Base-by-base conservation (phyloP, 1,139 yeast genomes). In the Pichia sp. region DNA sequence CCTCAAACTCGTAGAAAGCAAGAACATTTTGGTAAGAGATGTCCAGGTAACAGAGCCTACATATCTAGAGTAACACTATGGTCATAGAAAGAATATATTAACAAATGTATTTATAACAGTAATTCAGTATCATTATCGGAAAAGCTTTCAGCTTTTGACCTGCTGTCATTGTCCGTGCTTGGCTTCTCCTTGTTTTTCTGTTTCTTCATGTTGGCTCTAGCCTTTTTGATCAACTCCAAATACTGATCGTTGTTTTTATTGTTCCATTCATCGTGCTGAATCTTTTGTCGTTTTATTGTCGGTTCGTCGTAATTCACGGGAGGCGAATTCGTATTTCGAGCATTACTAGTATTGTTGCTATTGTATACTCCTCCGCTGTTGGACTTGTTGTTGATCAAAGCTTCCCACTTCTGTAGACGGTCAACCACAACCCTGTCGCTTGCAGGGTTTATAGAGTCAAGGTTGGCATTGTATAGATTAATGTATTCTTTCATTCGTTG, bases 381-480 rank as follows among this genome's bases (percentile, higher is more conserved):
- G 14, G 44, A 8, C 27, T 46, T 40, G 3, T 45, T 47, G 27
- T 57, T 59, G 29, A 60, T 58, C 30, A 74, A 61, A 12, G 73
- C 66, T 63, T 92, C 97, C 96, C 97, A 88, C 61, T 81, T 81
- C 33, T 72, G 70, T 50, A 92, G 72, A 57, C 78, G 79, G 55
- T 77, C 80, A 51, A 80, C 72, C 48, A 92, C 67, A 5, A 80
- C 78, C 48, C 73, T 70, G 33, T 81, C 83, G 24, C 81, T 70
- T 5, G 79, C 80, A 0, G 97, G 97, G 33, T 75, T 75, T 50
- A 80, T 74, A n/a, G 91, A 79, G 65, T 91, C 97, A 51, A 85
- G 77, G 64, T 90, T 91, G 17, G 97, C 85, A 65, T 92, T 92
- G 82, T 85, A 87, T 16, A 91, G 67, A 41, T 86, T 82, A 58